Base-by-base conservation (phyloP, 768 basidiomycete genomes). In the Inosperma sp. region DNA sequence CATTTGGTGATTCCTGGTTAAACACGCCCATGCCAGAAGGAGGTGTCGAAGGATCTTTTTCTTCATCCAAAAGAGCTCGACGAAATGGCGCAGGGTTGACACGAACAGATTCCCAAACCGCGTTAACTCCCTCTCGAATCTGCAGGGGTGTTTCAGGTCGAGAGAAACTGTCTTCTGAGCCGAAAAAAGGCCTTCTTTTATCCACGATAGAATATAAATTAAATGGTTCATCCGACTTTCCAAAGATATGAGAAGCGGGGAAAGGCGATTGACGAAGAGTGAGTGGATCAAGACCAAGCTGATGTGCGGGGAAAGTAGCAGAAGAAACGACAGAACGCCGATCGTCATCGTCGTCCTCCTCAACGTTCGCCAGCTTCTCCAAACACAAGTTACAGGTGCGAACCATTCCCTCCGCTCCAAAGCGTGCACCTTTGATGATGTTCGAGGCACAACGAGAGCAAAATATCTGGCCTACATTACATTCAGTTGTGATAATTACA, bases 371-470 rank as follows among this genome's bases (percentile, higher is more conserved):
- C 49, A 94, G 80, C 67, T 93, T 93, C 57, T 89, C 86, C n/a
- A 95, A 74, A 66, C 95, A 98, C 12, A 96, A 73, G 59, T 97
- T 97, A 70, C 96, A 99, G 7, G 96, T 88, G 49, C 96, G 82
- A 45, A 99, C 80, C 81, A 89, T 90, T n/a, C 93, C 93, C 47
- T 95, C 88, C 53, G 92, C 86, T 4, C 94, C 93, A 61, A 96
- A 97, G 6, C 93, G 83, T 10, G 84, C 78, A 13, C 93, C 94
- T 57, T 93, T 94, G 67, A 98, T 93, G 58, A 96, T 88, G 60
- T 96, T 95, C 25, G 93, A 94, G 2, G 96, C 93, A 66, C 96
- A 99, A 7, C 93, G 82, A 26, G 91, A 92, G 67, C 96, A 99
- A 65, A 97, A 99, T 65, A 99, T 94, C 67, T 96, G 94, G 26